phyloP scores from a whole-genome alignment of 106 monocot genomes.

The Alisma plantagoaquatica region DNA sequence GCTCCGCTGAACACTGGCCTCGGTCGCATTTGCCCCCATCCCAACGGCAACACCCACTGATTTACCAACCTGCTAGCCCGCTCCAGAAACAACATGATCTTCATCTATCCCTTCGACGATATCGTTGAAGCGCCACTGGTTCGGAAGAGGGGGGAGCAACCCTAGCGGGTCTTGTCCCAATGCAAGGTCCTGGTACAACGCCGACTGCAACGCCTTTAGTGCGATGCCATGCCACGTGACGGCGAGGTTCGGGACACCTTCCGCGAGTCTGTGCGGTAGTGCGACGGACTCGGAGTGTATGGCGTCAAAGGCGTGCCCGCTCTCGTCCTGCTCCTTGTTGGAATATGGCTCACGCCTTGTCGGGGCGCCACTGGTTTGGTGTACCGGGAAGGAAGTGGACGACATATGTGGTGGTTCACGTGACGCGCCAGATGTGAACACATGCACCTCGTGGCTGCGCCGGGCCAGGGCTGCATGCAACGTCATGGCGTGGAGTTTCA shows the following conservation, averaged over 20 bases:
- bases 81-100: no score
- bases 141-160: no score
- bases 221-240: constrained; percentile 96
- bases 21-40: no score
- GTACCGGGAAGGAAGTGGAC: constrained; percentile 40
- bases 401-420: constrained; percentile 9
- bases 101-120: no score
- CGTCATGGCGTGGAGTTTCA: no score
- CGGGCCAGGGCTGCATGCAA: no score
- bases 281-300: constrained; percentile 92
- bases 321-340: constrained; percentile 49
- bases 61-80: no score
- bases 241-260: constrained; percentile 52
- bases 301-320: constrained; percentile 50
- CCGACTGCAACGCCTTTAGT: constrained; percentile 67
- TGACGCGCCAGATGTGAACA: constrained; percentile 8
- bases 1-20: no score
- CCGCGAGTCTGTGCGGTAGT: constrained; percentile 49
- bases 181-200: constrained; percentile 61
- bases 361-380: constrained; percentile 53
- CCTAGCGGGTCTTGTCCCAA: constrained; percentile 36
- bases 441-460: no score
- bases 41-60: no score
- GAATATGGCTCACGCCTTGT: constrained; percentile 59
- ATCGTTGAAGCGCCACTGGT: no score